Evolutionary conservation across 225 moss, liverwort and hornwort genomes (phyloP), one percentile per base, ranked within the genome.

Genomic region (Lunularia cruciata): DNA sequence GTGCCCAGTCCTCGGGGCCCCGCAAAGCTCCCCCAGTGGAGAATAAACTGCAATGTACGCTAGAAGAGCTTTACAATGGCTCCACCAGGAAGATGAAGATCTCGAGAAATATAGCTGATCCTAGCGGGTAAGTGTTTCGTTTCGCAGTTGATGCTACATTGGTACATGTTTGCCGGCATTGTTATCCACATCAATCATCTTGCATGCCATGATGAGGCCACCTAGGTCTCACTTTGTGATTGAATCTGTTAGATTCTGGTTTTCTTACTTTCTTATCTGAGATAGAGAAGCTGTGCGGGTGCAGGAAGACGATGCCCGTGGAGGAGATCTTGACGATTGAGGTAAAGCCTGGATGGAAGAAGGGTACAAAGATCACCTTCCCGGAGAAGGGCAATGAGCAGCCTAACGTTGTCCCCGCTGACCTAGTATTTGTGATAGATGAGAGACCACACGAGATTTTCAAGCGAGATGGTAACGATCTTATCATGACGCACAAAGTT

Each of bases 41-140:
- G 75, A 98, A 98, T 36, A 98, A 98, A 68, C 87, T 98, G 48
- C 76, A 90, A 78, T 98, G 96, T 81, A 92, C 79, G 75, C 63
- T 98, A 71, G 96, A 98, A 52, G 96, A 98, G 81, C 89, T 98
- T 8, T 90, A 98, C 68, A 87, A 85, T 63, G 96, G 96, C 38
- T 89, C 89, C 6, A 98, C 92, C n/a, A 74, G 96, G 13, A 98
- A 98, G 87, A 98, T 98, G 96, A 98, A 98, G 86, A 98, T 98
- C 65, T 98, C 96, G 20, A 89, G 96, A 77, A 98, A 87, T 77
- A 91, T 98, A 48, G 96, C 96, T 0, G 96, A 98, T 80, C 80
- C 87, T 15, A 87, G 83, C 35, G 96, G 96, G 82, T 83, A 66
- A 69, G 82, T 67, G 32, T n/a, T 37, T 13, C 25, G 36, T 13